These are phyloP conservation scores for Russula sp. DNA, from an alignment of 768 basidiomycete genomes.

Conservation along the genomic window DNA sequence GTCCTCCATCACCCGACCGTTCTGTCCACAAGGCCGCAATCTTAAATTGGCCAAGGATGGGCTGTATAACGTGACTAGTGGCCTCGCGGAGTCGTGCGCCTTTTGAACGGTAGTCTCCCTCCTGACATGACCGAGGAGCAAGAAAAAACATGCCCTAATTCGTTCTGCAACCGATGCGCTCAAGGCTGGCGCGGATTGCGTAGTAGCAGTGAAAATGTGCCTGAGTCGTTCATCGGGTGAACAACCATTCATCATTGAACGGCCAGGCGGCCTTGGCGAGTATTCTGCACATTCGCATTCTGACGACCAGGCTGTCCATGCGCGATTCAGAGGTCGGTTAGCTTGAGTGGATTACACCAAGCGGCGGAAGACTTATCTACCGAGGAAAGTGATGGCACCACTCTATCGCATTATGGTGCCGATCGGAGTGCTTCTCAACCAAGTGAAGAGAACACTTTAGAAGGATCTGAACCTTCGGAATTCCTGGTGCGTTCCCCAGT, in stretches of 20 bases:
- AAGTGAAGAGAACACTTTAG: conserved; percentile 1
- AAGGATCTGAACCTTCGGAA: conserved; percentile 2
- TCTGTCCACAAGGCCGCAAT: conserved; percentile 54
- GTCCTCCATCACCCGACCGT: conserved; percentile 77
- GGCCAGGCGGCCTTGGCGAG: conserved; percentile 51
- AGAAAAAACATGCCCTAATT: conserved; percentile 72
- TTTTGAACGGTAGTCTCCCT: conserved; percentile 56
- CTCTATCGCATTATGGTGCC: background rate
- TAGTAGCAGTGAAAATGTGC: conserved; percentile 80
- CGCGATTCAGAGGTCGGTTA: conserved; percentile 39
- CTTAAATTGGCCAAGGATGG: conserved; percentile 73
- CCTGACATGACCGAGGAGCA: conserved; percentile 66
- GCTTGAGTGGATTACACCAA: conserved; percentile 35
- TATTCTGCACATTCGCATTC: conserved; percentile 46
- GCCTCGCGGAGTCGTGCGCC: conserved; percentile 83
- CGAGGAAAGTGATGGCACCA: conserved; percentile 6
- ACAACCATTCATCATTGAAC: conserved; percentile 60
- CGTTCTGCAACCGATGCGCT: conserved; percentile 85
- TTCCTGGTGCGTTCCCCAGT: conserved; percentile 15
- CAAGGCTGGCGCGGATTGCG: conserved; percentile 86
- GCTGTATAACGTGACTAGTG: conserved; percentile 79
- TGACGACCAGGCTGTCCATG: conserved; percentile 39
- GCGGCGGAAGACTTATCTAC: conserved; percentile 6
- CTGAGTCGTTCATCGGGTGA: conserved; percentile 61
- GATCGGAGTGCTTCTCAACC: background rate